Base-by-base conservation (phyloP, 1,284 basidiomycete genomes). In the Dichomitus squalens region DNA sequence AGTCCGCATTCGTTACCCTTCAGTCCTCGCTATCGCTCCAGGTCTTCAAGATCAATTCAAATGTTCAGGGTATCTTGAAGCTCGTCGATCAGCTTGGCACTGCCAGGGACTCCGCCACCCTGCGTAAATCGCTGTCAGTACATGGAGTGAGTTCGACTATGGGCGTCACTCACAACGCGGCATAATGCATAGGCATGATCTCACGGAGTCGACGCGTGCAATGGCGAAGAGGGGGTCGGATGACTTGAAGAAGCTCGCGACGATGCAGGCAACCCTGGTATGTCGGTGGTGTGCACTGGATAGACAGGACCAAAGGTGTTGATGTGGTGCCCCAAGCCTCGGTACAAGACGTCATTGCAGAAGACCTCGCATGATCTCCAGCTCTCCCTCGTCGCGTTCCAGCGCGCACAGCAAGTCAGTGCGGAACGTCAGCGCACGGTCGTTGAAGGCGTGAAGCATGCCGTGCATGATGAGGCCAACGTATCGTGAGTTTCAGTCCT, bases 41-140 rank as follows among this genome's bases (percentile, higher is more conserved):
- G 73, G 92, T 98, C 59, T 98, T 99, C 88, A 98, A 98, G 83
- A 95, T 99, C 79, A 96, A 97, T 70, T 86, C 92, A 59, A 99
- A 99, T 75, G 95, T 98, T 6, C 92, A 96, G 67, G 96, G 93
- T 12, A 96, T 99, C 52, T 77, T 95, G 69, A 93, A 94, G 71
- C 81, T 96, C 21, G 91, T 99, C 11, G 93, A 97, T 68, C 91
- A 96, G 72, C 81, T 98, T 3, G 95, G 95, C 4, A 92, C 89
- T 0, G 77, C 76, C 21, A 85, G 86, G 66, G 95, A 97, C 70
- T 92, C 86, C 57, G 79, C 86, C 25, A 72, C 79, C 41, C 75
- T 97, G 58, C 79, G 95, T 63, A 93, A 90, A 73, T 86, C 83
- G 51, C 76, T 95, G 93, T 94, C 68, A 63, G 90, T 82, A 47